phyloP scores from a whole-genome alignment of 2,329 filamentous ascomycete species.

The Calonectria ilicicola region DNA sequence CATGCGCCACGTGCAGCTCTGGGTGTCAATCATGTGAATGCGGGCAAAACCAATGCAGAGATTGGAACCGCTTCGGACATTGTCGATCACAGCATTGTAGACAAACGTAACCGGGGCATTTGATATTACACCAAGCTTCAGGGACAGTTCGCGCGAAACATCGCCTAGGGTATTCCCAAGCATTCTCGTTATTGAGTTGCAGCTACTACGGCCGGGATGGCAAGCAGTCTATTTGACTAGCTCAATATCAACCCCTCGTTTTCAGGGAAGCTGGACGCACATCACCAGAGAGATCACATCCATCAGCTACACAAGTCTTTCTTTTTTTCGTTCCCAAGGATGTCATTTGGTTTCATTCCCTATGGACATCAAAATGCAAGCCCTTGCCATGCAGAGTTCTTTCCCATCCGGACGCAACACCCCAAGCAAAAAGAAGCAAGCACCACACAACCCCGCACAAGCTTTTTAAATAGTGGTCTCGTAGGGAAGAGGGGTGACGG shows the following conservation, averaged over 20 bases:
- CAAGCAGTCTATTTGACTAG: constrained; percentile 18
- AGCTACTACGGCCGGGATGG: constrained; percentile 9
- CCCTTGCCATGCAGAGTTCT: constrained; percentile 58
- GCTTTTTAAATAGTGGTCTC: constrained; percentile 93
- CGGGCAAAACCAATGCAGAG: too few species aligned
- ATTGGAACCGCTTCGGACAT: too few species aligned
- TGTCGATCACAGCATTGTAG: too few species aligned
- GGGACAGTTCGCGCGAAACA: neutral
- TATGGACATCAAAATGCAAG: constrained; percentile 57
- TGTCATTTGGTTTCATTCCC: constrained; percentile 53
- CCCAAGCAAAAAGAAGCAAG: constrained; percentile 56
- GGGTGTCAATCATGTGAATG: too few species aligned
- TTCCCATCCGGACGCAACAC: constrained; percentile 58
- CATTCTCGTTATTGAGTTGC: constrained; percentile 18
- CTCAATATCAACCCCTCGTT: constrained; percentile 7
- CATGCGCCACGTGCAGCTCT: too few species aligned
- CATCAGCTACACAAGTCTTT: constrained; percentile 34
- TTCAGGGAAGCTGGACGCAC: constrained; percentile 20
- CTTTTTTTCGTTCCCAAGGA: constrained; percentile 43
- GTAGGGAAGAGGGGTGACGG: constrained; percentile 91
- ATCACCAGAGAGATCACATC: constrained; percentile 39
- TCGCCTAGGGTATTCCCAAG: neutral
- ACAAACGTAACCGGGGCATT: too few species aligned
- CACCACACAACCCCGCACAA: constrained; percentile 44
- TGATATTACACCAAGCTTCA: too few species aligned